phyloP scores from a whole-genome alignment of 345 rosid species.

The Euphorbia lathyris region DNA sequence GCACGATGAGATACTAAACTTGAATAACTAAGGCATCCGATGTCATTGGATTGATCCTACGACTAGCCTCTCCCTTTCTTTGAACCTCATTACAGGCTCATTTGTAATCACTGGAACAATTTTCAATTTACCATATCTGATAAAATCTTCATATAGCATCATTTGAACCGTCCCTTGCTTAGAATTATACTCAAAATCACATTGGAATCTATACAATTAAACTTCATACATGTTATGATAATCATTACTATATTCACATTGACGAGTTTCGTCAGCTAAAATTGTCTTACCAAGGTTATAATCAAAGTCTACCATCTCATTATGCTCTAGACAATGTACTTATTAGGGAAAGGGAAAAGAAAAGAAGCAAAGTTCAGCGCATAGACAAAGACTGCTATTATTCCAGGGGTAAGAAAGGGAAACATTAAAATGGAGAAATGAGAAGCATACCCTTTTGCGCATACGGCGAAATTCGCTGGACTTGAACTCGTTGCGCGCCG shows the following conservation, averaged over 20 bases:
- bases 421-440: conserved; percentile 13
- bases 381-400: background rate
- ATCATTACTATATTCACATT: background rate
- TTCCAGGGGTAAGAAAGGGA: too few relatives aligned
- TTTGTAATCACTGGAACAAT: too few relatives aligned
- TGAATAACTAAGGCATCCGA: background rate
- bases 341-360: background rate
- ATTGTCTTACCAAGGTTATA: background rate
- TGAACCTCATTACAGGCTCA: too few relatives aligned
- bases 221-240: background rate
- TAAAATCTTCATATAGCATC: too few relatives aligned
- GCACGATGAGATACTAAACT: too few relatives aligned
- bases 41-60: background rate
- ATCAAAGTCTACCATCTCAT: background rate
- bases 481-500: conserved; percentile 83
- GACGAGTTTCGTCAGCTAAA: background rate
- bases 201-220: background rate
- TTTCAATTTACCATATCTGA: too few relatives aligned
- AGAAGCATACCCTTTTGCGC: conserved; percentile 63
- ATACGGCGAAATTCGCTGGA: conserved; percentile 83
- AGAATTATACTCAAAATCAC: conserved; percentile 1
- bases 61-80: background rate
- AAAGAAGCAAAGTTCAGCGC: background rate
- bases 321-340: background rate
- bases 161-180: background rate